phyloP scores from a whole-genome alignment of 257 asterid genomes.

The Solanum tarapatanum region DNA sequence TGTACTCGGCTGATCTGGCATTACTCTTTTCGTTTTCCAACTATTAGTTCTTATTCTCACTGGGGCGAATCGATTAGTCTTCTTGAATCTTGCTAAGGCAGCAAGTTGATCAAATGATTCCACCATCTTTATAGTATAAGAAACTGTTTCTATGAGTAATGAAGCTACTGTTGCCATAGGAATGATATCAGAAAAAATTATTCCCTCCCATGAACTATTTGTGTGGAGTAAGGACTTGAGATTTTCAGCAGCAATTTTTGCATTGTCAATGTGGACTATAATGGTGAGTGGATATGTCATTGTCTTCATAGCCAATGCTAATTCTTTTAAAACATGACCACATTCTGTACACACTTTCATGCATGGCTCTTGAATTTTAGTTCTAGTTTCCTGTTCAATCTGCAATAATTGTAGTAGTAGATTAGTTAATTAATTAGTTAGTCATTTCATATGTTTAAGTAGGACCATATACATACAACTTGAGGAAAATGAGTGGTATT shows the following conservation, averaged over 20 bases:
- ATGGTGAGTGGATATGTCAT: constrained; percentile 25
- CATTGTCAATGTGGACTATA: constrained; percentile 18
- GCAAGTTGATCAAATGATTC: constrained; percentile 39
- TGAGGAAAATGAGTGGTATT: background rate
- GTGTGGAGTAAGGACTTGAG: constrained; percentile 12
- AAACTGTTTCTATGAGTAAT: constrained; percentile 29
- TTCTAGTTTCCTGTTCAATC: constrained; percentile 8
- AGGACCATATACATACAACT: background rate
- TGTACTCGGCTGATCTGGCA: background rate
- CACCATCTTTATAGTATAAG: constrained; percentile 29
- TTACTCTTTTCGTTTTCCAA: background rate
- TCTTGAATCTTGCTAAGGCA: constrained; percentile 34
- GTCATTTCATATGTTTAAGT: background rate
- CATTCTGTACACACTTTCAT: constrained; percentile 37
- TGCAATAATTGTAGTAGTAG: background rate
- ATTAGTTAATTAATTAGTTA: background rate
- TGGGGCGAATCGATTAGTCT: background rate
- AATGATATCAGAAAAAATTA: constrained; percentile 15
- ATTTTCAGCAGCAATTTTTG: constrained; percentile 26
- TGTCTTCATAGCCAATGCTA: constrained; percentile 31
- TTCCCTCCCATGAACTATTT: constrained; percentile 20
- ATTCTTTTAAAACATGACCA: constrained; percentile 28
- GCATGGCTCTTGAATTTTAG: constrained; percentile 33
- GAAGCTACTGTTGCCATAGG: constrained; percentile 37
- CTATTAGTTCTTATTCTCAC: background rate